Evolutionary conservation across 2,329 filamentous ascomycete species (phyloP), one percentile per base, ranked within the genome.

Genomic region (Nemania bipapillata): DNA sequence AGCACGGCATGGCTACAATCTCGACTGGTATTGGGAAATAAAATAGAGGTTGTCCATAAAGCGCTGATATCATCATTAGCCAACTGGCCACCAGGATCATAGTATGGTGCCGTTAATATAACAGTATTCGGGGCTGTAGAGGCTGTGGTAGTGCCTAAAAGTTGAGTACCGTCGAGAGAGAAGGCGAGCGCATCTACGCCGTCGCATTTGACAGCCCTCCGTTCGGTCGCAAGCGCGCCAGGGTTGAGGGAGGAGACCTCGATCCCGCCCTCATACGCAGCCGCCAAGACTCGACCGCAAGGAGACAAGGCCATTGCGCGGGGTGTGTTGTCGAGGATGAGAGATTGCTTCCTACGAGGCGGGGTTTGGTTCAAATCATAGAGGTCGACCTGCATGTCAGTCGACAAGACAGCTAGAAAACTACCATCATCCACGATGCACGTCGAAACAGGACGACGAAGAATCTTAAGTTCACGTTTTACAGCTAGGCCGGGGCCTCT

Each of bases 221-320:
- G 86, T 73, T 94, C 91, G 0, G 88, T 91, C 12, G 87, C 80
- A 30, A 90, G 75, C 28, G 88, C 89, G 61, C 85, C 87, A 2
- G 90, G 84, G 55, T 87, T 88, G 45, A 97, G 82, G 4, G 93
- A 92, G 30, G 92, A 90, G 0, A 97, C 92, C 79, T 97, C 94
- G 70, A 97, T 94, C n/a, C 92, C 92, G 63, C 92, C 92, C 76
- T 93, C 90, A 79, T 94, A 96, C 7, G 93, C 93, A 17, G 93
- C 91, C 26, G 94, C 94, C 53, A 97, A 81, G 15, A 97, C 92
- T 50, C 90, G 89, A 26, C 92, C 93, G 71, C 91, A 92, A 1
- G 93, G 92, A 0, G 93, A 95, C 32, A 97, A 82, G 17, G 92
- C 90, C 72, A 97, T 91, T 15, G 92, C 89, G 63, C 90, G 88